A percentile compares a stretch with the other conserved stretches of the same genome.
Evolutionary conservation across 148 eudicot species (phyloP).

Genomic region (Arbutus unedo): DNA sequence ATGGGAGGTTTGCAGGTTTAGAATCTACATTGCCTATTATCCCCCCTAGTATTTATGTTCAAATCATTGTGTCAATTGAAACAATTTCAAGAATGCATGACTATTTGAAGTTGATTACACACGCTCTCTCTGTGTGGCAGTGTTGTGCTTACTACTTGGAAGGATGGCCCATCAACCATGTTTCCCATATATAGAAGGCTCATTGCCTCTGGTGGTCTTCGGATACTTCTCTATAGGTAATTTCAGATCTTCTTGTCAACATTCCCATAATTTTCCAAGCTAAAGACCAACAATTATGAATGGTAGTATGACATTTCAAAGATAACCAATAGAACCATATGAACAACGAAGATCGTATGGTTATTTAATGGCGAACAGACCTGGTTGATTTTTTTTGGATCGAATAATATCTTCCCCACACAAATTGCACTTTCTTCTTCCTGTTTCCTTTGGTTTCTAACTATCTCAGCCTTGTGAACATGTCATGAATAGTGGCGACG

Average conservation of each 20-base stretch:
- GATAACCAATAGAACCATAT: not conserved
- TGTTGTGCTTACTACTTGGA: constrained; percentile 24
- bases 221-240: constrained; percentile 12
- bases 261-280: too few species aligned
- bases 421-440: not conserved
- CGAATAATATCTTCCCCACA: not conserved
- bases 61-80: not conserved
- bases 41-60: not conserved
- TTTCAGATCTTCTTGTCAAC: not conserved
- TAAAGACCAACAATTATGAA: too few species aligned
- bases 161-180: constrained; percentile 37
- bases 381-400: not conserved
- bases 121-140: constrained; percentile 15
- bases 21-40: not conserved
- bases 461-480: constrained; percentile 3
- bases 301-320: not conserved
- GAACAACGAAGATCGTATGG: not conserved
- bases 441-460: not conserved
- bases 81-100: not conserved
- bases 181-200: constrained; percentile 27
- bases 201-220: constrained; percentile 11
- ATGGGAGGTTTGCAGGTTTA: constrained; percentile 28
- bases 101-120: not conserved
- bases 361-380: not conserved
- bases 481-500: constrained; percentile 25